Percentiles rank a stretch among this genome's conserved stretches.
phyloP scores from a whole-genome alignment of 1,284 basidiomycete species.

The Fomes fomentarius region DNA sequence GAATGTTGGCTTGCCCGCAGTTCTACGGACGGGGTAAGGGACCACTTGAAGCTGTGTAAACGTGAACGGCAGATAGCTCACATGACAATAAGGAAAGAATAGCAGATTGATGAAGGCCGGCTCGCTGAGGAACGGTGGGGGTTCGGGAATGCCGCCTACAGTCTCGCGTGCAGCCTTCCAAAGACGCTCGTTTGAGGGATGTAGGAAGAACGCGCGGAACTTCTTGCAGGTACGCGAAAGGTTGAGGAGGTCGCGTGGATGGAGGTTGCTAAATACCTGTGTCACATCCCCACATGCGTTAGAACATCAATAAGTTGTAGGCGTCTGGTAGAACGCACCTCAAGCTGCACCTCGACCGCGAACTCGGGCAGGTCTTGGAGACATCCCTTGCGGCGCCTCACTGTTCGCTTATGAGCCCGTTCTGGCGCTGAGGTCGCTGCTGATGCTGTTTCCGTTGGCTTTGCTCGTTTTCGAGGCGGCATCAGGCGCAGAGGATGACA shows the following conservation, averaged over 20 bases:
- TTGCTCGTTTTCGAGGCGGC: no score
- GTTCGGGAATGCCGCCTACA: slow-evolving; percentile 14
- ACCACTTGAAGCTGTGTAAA: not conserved
- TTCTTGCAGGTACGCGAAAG: slow-evolving; percentile 5
- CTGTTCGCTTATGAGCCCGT: not conserved
- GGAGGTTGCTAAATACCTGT: slow-evolving; percentile 9
- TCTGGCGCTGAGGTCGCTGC: no score
- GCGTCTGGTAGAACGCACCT: not conserved
- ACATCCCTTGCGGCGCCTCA: not conserved
- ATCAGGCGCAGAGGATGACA: no score
- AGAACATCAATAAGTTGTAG: not conserved
- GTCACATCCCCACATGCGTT: not conserved
- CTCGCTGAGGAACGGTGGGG: slow-evolving; percentile 14
- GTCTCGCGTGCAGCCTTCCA: slow-evolving; percentile 14
- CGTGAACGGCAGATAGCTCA: not conserved
- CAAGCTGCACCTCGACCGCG: slow-evolving; percentile 4
- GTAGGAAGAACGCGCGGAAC: slow-evolving; percentile 1
- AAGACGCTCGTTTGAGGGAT: slow-evolving; percentile 5
- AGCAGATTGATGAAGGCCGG: slow-evolving; percentile 16
- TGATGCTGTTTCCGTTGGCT: no score
- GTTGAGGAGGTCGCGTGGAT: slow-evolving; percentile 2
- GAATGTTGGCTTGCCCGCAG: not conserved
- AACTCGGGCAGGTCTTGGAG: slow-evolving; percentile 3
- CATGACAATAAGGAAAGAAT: slow-evolving; percentile 14
- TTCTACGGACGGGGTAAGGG: not conserved